Base-by-base conservation (phyloP, 2,329 filamentous ascomycete genomes). In the Colletotrichum truncatum region DNA sequence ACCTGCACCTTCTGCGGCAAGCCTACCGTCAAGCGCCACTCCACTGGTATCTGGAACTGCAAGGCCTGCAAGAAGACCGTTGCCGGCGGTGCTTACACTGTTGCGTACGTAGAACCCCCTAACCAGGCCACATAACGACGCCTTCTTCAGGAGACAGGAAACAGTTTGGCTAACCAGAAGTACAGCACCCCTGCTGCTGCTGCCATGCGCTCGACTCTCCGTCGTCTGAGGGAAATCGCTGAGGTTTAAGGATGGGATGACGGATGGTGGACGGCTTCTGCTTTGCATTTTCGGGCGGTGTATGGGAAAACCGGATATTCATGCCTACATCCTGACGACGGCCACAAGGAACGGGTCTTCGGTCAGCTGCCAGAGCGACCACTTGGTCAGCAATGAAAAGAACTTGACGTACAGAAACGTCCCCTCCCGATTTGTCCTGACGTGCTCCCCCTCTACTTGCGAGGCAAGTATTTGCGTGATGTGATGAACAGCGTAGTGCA, bases 1-100 rank as follows among this genome's bases (percentile, higher is more conserved):
- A 90, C 91, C 80, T 98, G 95, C 91, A 95, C 94, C 73, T 99
- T 98, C 92, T 97, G 94, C 89, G 95, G 95, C 80, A 98, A 98
- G 91, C 91, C 90, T 81, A 92, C 91, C 76, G 94, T 97, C 80
- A 94, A 94, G 88, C 91, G 95, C 79, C 87, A 93, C 80, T 90
- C 93, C 70, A 93, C 95, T 76, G 94, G 94, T 77, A 98, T 97
- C 89, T 98, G 95, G 95, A 89, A 95, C 84, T 99, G 96, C 93
- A 91, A 89, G 84, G 88, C 91, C 68, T 98, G 96, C 91, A 90
- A 93, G 83, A 98, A 98, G 92, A 93, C 90, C 78, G 80, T 80
- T 74, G 95, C 93, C 76, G 93, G 93, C 83, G 93, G 95, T 85
- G 96, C 95, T 78, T 98, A 97, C 89, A 91, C 90, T 77, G 92